Conservation (phyloP, 179 eudicot species). For the Silene coronaria region DNA sequence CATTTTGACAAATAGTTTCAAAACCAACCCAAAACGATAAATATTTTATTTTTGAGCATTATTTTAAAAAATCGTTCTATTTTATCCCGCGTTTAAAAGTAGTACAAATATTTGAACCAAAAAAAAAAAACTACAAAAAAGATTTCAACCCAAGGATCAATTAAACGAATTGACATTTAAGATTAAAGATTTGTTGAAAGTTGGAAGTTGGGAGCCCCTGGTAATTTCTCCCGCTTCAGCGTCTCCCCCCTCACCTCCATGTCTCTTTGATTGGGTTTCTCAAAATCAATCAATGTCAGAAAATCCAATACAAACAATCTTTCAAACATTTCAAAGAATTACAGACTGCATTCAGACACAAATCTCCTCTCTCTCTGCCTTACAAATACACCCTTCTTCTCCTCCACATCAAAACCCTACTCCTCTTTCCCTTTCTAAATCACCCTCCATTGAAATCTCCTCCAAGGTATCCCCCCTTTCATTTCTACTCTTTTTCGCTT, state of each 20-base stretch:
- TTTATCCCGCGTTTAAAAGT: too few species aligned
- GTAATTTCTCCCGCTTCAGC: neutral
- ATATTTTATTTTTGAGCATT: too few species aligned
- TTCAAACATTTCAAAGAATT: conserved; percentile 41
- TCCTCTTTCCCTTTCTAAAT: conserved; percentile 26
- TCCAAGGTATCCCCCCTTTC: conserved; percentile 31
- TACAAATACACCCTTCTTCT: conserved; percentile 21
- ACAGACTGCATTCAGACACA: conserved; percentile 50
- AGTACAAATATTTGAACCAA: too few species aligned
- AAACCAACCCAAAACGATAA: too few species aligned
- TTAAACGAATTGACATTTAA: too few species aligned
- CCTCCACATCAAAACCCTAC: conserved; percentile 21
- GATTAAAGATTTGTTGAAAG: too few species aligned
- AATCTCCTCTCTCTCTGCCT: conserved; percentile 33
- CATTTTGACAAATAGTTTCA: too few species aligned
- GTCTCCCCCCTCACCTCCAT: too few species aligned
- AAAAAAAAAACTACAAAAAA: too few species aligned
- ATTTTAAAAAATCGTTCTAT: too few species aligned
- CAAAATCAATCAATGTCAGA: conserved; percentile 39
- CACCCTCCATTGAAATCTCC: conserved; percentile 20
- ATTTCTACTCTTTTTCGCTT: neutral
- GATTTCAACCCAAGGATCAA: too few species aligned
- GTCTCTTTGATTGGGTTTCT: neutral
- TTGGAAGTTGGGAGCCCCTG: neutral
- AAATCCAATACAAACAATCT: conserved; percentile 53